Base-by-base conservation (phyloP, 345 rosid genomes). In the Raphanus sativus region DNA sequence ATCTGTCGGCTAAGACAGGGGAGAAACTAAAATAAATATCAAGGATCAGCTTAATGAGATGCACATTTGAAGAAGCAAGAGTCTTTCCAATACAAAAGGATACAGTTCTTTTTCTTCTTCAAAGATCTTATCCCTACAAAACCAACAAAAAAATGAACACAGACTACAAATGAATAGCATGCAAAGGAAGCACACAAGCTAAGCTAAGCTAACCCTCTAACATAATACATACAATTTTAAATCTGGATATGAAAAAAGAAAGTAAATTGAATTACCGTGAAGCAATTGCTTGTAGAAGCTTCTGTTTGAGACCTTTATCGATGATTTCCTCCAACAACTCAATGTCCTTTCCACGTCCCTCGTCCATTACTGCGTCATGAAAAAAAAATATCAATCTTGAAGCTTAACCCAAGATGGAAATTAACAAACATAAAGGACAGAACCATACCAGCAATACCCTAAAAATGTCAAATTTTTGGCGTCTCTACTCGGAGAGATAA, bases 71-170 rank as follows among this genome's bases (percentile, higher is more conserved):
- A 65, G n/a, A 58, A 71, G 16, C 16, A 65, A 40, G 15, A 17
- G 52, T 38, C 13, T 59, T 60, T 58, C 42, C 8, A 2, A 63
- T 24, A 38, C 15, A 26, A 71, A 85, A 89, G 99, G 97, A 91
- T 95, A 95, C 97, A 93, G 84, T 74, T 76, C 67, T 73, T 93
- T 91, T 73, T 89, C 91, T 77, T 90, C 89, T 45, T 85, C 98
- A 67, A 92, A 92, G 70, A 95, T 82, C 83, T 91, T 92, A 85
- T 95, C 98, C 88, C 99, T 92, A 89, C 75, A 83, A 77, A 84
- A 71, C 55, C 34, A 77, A 38, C 58, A 82, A 30, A 52, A 17
- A 28, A 28, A 28, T 13, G 67, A 26, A 65, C 63, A 58, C 3
- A 7, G 30, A 71, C 32, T 38, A 28, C 26, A 70, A 62, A 55